phyloP scores from a whole-genome alignment of 371 early-diverging fungal species.

The Amoeboaphelidium protococcarum region DNA sequence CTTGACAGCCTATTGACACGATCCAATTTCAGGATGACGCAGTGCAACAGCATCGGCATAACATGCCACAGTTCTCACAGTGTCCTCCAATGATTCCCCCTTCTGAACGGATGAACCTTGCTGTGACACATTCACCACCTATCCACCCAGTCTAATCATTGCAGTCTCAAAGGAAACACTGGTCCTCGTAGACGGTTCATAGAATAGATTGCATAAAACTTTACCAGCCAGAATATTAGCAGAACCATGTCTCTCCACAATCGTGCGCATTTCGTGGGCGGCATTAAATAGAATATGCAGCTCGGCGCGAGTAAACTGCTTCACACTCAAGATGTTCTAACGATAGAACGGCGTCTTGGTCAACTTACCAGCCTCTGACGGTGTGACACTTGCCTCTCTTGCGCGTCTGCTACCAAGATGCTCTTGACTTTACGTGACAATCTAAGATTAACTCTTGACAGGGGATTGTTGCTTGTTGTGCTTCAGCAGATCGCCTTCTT shows the following conservation, averaged over 20 bases:
- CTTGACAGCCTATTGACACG: constrained; percentile 53
- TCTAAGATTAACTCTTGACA: no score
- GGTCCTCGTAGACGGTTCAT: constrained; percentile 86
- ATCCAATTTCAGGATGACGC: constrained; percentile 76
- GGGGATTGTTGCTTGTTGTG: no score
- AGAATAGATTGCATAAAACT: constrained; percentile 78
- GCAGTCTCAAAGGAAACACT: constrained; percentile 77
- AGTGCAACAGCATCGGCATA: constrained; percentile 75
- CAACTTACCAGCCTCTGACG: background rate
- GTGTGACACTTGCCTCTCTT: background rate
- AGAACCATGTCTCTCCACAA: constrained; percentile 61
- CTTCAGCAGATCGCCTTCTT: no score
- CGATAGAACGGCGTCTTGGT: constrained; percentile 48
- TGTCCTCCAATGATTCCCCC: constrained; percentile 81
- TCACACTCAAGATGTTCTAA: constrained; percentile 61
- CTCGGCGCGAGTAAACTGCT: constrained; percentile 67
- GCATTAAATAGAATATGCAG: constrained; percentile 77
- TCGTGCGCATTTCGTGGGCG: constrained; percentile 84
- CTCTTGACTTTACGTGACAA: no score
- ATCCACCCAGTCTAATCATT: constrained; percentile 75
- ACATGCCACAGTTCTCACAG: constrained; percentile 52
- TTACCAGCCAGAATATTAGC: constrained; percentile 51
- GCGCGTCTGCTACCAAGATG: background rate
- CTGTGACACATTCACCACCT: constrained; percentile 53
- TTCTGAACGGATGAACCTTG: constrained; percentile 66